phyloP scores from a whole-genome alignment of 2,329 filamentous ascomycete species.

The Metarhizium humberi region DNA sequence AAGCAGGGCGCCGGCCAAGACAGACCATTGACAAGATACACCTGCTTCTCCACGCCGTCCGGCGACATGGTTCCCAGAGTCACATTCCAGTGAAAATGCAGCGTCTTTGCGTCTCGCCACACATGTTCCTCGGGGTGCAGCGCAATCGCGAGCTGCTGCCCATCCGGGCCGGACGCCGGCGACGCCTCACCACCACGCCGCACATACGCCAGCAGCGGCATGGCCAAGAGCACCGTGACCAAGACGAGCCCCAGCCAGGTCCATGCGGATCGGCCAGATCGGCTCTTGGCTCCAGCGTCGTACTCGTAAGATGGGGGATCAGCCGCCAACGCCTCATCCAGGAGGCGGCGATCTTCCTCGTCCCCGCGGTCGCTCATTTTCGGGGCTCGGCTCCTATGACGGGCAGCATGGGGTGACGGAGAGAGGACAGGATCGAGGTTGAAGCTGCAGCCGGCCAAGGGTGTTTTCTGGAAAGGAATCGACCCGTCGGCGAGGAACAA shows the following conservation, averaged over 20 bases:
- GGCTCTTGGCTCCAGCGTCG: background rate
- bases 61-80: constrained; percentile 9
- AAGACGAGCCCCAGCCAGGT: background rate
- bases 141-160: constrained; percentile 9
- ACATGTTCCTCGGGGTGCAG: constrained; percentile 10
- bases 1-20: background rate
- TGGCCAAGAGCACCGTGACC: background rate
- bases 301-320: background rate
- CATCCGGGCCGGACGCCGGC: background rate
- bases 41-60: constrained; percentile 15
- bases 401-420: background rate
- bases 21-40: constrained; percentile 16
- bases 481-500: no score
- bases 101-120: constrained; percentile 7
- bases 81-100: constrained; percentile 13
- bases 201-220: constrained; percentile 5
- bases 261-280: background rate
- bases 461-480: no score
- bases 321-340: background rate
- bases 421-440: background rate
- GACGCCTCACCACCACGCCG: background rate
- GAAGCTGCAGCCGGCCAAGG: background rate
- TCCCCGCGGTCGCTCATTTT: constrained; percentile 1
- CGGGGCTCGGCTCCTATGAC: background rate
- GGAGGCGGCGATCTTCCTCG: constrained; percentile 4